Evolutionary conservation across 2,329 filamentous ascomycete genomes (phyloP), one percentile per base, ranked within the genome.

Genomic region (Xylariaceae sp.): DNA sequence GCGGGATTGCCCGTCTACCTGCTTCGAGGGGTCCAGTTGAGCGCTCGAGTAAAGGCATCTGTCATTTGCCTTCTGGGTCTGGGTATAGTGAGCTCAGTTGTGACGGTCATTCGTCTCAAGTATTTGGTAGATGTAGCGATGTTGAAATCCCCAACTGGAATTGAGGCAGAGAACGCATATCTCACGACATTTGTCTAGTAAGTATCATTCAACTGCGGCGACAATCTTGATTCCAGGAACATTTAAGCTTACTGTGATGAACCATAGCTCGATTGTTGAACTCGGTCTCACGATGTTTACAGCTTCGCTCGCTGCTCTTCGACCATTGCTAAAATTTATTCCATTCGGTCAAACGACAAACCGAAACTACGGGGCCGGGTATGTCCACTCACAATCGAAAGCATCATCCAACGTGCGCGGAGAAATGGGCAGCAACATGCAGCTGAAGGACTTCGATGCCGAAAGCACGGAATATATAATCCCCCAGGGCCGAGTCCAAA

Each of bases 171-270:
- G 3, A 55, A 55, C 11, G 50, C 50, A 22, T 55, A 55, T 16
- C 29, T 55, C 8, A 45, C 42, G 16, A 55, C 52, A 33, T 55
- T 55, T 35, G 50, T 55, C 34, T 55, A 55, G 50, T 55, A 43
- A 53, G 52, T 53, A n/a, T 8, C 11, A 5, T 36, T 17, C 25
- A 36, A 19, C n/a, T n/a, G n/a, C n/a, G n/a, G n/a, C n/a, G n/a
- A 10, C 8, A 4, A 2, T 16, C 5, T 4, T 5, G 12, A 19
- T 12, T 4, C 2, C n/a, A 3, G 16, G 34, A 20, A 14, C 11
- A 37, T 12, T 16, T 6, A 22, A 7, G 44, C 51, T 54, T 16
- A 54, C 44, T 22, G 37, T n/a, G 6, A 4, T 25, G 12, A 14
- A n/a, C 19, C 20, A 40, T 19, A 55, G 50, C 40, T 55, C 52